Percentiles rank a stretch among this genome's conserved stretches.
Conservation (phyloP, 495 filamentous ascomycete genomes). For the Neurospora sp. region DNA sequence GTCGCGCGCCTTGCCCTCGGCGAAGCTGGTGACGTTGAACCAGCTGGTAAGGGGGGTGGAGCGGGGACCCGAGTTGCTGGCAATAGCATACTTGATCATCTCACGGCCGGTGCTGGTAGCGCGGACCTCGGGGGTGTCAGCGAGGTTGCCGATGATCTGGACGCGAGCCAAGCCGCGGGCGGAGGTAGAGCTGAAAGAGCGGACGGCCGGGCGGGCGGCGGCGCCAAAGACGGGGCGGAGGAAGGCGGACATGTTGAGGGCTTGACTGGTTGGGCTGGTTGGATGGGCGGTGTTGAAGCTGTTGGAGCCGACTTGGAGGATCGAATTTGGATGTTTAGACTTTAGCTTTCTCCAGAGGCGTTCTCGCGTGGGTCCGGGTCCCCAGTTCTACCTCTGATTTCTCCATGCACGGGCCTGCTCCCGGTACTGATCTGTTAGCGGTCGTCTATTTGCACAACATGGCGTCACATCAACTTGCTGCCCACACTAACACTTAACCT, state of each 20-base stretch:
- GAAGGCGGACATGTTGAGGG: slow-evolving; percentile 30
- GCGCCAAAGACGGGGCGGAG: slow-evolving; percentile 30
- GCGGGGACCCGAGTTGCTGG: slow-evolving; percentile 41
- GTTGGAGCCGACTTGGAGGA: neutral
- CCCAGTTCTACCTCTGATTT: neutral
- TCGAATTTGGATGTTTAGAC: neutral
- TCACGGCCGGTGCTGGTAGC: slow-evolving; percentile 57
- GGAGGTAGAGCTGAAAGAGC: slow-evolving; percentile 45
- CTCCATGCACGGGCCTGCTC: neutral
- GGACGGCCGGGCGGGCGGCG: slow-evolving; percentile 28
- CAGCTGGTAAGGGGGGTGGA: slow-evolving; percentile 64
- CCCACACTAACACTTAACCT: neutral
- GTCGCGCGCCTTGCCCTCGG: slow-evolving; percentile 52
- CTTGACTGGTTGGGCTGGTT: neutral
- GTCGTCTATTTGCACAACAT: neutral
- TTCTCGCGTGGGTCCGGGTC: neutral
- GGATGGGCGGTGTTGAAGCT: neutral
- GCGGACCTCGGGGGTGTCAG: slow-evolving; percentile 54
- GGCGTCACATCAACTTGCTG: neutral
- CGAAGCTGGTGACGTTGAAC: slow-evolving; percentile 63
- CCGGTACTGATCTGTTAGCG: neutral
- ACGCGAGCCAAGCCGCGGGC: slow-evolving; percentile 51
- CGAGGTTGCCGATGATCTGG: slow-evolving; percentile 69
- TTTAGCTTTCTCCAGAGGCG: neutral
- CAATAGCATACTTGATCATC: slow-evolving; percentile 58